Base-by-base conservation (phyloP, 2,329 filamentous ascomycete species). In the Tolypocladium amazonense region DNA sequence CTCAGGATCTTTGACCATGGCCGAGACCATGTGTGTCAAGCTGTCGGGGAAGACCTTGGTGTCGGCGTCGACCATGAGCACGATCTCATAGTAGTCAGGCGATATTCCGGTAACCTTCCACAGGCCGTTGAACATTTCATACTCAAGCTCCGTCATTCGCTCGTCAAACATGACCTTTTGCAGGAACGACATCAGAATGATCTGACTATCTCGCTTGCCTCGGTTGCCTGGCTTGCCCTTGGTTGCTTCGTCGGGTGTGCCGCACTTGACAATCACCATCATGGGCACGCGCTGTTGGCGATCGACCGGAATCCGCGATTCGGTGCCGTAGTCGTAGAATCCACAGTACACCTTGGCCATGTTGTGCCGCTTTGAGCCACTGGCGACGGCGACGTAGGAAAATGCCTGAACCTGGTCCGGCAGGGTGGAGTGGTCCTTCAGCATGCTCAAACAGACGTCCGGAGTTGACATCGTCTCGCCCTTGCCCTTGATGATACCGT, bases 121-220 rank as follows among this genome's bases (percentile, higher is more conserved):
- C 64, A 99, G 82, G 58, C 94, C 94, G 72, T 97, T 99, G 80
- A 99, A 99, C 90, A 99, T 97, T 72, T 99, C 94, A 70, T 92
- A 99, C 74, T 99, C 94, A 58, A 99, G 87, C 74, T 99, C 93
- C 23, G 95, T 99, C 94, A 99, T 99, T 63, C 94, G 89, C 77
- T 99, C 95, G 72, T 99, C 94, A 69, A 99, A 99, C 94, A 99
- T 99, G 71, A 99, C 94, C 79, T 99, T 99, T 72, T 99, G 94
- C 66, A 99, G 79, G 82, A 99, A 99, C 6, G 92, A 97, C 94
- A 99, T 99, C 65, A 99, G 82, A 67, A 99, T 94, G 70, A 99
- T 97, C 75, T 99, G 94, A 79, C 91, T 96, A 81, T 99, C 94
- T 72, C 94, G 90, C 81, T 99, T 99, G 75, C 94, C 95, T 76